These are phyloP conservation scores for Apiospora pterosperma DNA, from an alignment of 2,329 filamentous ascomycete species.

Conservation along the genomic window DNA sequence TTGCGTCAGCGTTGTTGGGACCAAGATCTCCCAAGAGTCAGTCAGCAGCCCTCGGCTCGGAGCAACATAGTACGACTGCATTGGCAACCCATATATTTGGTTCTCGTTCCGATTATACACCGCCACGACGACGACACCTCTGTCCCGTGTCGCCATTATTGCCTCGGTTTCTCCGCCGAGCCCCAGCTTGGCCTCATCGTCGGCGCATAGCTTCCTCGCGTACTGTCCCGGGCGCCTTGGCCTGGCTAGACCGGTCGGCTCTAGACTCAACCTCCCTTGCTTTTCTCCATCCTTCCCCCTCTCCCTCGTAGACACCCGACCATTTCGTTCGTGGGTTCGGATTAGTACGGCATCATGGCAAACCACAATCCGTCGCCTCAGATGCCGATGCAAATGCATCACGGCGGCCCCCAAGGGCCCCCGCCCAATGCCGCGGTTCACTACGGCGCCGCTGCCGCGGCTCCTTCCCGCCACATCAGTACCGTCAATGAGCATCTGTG, in stretches of 20 bases:
- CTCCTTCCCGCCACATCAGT: slow-evolving; percentile 70
- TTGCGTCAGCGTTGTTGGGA: not conserved
- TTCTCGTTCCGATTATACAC: not conserved
- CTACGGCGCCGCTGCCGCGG: slow-evolving; percentile 51
- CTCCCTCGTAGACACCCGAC: not conserved
- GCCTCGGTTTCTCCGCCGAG: not conserved
- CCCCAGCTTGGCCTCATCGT: not conserved
- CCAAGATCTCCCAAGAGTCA: not conserved
- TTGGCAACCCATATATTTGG: not conserved
- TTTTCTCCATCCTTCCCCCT: not conserved
- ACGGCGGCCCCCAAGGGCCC: slow-evolving; percentile 58
- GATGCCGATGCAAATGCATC: slow-evolving; percentile 67
- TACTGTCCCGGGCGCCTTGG: not conserved
- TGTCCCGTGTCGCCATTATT: not conserved
- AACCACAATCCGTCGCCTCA: slow-evolving; percentile 78
- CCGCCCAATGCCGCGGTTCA: slow-evolving; percentile 53
- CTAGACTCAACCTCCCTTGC: not conserved
- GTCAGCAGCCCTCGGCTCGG: not conserved
- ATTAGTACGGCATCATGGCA: slow-evolving; percentile 37
- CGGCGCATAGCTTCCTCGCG: not conserved
- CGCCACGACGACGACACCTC: not conserved
- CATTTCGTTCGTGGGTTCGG: not conserved
- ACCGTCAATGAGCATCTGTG: slow-evolving; percentile 84
- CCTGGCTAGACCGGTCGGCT: not conserved
- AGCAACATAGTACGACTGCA: not conserved